Base-by-base conservation (phyloP, 75 land plant species). In the Pseudotsuga menziesii region DNA sequence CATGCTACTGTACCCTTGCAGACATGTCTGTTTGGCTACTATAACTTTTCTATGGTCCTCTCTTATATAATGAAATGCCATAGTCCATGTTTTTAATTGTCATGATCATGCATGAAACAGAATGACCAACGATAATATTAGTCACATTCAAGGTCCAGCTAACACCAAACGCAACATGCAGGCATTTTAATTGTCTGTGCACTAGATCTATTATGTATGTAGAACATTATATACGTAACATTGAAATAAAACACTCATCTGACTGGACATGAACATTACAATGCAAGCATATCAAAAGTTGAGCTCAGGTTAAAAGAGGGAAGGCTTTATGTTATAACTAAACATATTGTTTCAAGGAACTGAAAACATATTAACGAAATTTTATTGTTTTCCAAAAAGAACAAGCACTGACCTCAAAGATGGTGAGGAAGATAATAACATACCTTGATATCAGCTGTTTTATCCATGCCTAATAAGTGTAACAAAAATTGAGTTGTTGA, bases 401-500 rank as follows among this genome's bases (percentile, higher is more conserved):
- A 64, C 11, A 57, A 75, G 32, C 54, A 9, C 12, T n/a, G 11
- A 13, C 11, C 6, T 23, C 56, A 25, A 77, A 20, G 12, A 7
- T 58, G 4, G 2, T 20, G n/a, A 77, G 41, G 26, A 77, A 22
- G 54, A 44, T 41, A 14, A 44, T 41, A 55, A 27, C 77, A 77
- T 22, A 91, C 94, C 91, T 92, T 94, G 25, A 88, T 80, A 23
- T 89, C 84, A 61, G 89, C 82, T 66, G 85, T 78, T 59, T 82
- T 84, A 80, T 90, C 89, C 94, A 94, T 88, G 15, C 75, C 44
- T 12, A 96, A 81, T 77, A 88, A 69, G 64, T 83, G 89, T 36
- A 96, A 77, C 41, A 96, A 60, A 72, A 92, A 94, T 75, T 96
- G 98, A 54, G 98, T 92, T n/a, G 98, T 93, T 69, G 98, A 91